Percentiles rank a stretch among this genome's conserved stretches.
phyloP scores from a whole-genome alignment of 495 filamentous ascomycete genomes.

The Aspergillus wentii region DNA sequence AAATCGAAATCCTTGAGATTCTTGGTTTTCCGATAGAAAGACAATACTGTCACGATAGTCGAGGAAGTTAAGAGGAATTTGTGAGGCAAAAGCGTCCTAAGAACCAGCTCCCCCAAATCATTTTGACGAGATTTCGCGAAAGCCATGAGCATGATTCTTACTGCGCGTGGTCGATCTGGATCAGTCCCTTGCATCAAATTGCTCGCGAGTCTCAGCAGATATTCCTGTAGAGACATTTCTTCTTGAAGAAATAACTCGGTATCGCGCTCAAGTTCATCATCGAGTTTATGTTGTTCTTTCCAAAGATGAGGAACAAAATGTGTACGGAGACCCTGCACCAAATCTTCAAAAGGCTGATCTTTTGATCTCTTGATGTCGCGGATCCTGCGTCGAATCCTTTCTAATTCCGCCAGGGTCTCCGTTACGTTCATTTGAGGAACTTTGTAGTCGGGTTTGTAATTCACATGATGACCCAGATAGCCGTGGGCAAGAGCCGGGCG shows the following conservation, averaged over 20 bases:
- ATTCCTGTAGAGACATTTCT: slow-evolving; percentile 32
- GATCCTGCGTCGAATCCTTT: slow-evolving; percentile 26
- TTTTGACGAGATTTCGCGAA: slow-evolving; percentile 38
- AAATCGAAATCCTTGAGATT: slow-evolving; percentile 39
- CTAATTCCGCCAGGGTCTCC: slow-evolving; percentile 28
- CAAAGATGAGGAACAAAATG: slow-evolving; percentile 8
- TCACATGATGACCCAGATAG: slow-evolving; percentile 33
- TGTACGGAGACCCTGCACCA: slow-evolving; percentile 16
- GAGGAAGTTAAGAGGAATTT: slow-evolving; percentile 31
- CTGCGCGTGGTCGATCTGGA: slow-evolving; percentile 30
- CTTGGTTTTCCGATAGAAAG: slow-evolving; percentile 37
- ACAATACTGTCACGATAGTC: slow-evolving; percentile 31
- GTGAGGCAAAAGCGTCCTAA: slow-evolving; percentile 36
- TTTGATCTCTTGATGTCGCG: slow-evolving; percentile 16
- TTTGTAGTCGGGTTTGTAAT: slow-evolving; percentile 22
- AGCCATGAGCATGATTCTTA: slow-evolving; percentile 30
- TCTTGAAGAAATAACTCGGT: slow-evolving; percentile 23
- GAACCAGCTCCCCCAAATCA: slow-evolving; percentile 33
- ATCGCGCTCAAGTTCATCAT: slow-evolving; percentile 26
- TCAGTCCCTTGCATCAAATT: slow-evolving; percentile 29
- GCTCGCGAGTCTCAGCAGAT: slow-evolving; percentile 30
- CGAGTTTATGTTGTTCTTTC: slow-evolving; percentile 17
- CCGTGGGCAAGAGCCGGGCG: slow-evolving; percentile 36
- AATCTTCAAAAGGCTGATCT: slow-evolving; percentile 21
- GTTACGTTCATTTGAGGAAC: slow-evolving; percentile 25